Evolutionary conservation across 345 rosid species (phyloP).

Genomic region (Corchorus capsularis): DNA sequence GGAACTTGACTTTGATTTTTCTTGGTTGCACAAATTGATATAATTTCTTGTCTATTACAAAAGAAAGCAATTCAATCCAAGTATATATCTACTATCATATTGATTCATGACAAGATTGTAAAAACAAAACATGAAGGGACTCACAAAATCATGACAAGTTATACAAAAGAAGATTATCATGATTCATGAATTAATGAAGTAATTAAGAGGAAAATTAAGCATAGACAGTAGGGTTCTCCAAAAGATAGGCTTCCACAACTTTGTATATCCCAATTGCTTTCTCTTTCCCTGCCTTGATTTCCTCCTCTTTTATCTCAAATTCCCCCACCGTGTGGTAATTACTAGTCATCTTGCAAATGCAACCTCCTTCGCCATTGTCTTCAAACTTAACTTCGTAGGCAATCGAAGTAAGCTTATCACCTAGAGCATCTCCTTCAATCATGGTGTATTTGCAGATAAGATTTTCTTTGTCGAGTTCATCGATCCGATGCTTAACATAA

Average conservation of each 20-base stretch:
- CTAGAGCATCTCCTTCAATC: constrained; percentile 31
- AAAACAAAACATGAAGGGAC: too few species aligned
- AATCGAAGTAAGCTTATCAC: constrained; percentile 28
- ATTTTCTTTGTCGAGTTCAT: constrained; percentile 31
- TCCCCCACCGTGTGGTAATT: constrained; percentile 29
- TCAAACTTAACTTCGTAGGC: constrained; percentile 31
- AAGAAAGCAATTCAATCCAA: background rate
- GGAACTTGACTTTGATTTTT: too few species aligned
- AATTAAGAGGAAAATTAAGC: background rate
- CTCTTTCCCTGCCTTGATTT: constrained; percentile 35
- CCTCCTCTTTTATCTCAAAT: constrained; percentile 30
- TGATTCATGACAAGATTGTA: too few species aligned
- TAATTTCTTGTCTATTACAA: background rate
- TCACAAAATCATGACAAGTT: too few species aligned
- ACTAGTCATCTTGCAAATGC: constrained; percentile 34
- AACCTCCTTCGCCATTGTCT: constrained; percentile 27
- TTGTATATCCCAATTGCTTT: constrained; percentile 35
- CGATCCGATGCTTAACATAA: constrained; percentile 34
- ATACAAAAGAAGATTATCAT: background rate
- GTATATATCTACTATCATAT: too few species aligned
- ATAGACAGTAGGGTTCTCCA: constrained; percentile 45
- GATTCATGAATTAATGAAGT: too few species aligned
- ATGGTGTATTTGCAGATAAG: constrained; percentile 27
- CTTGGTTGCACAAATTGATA: too few species aligned
- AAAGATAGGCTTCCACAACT: constrained; percentile 44